A percentile compares a stretch with the other conserved stretches of the same genome.
These are phyloP conservation scores for Marchantia polymorpha DNA, from an alignment of 225 moss, liverwort and hornwort genomes.

Conservation along the genomic window DNA sequence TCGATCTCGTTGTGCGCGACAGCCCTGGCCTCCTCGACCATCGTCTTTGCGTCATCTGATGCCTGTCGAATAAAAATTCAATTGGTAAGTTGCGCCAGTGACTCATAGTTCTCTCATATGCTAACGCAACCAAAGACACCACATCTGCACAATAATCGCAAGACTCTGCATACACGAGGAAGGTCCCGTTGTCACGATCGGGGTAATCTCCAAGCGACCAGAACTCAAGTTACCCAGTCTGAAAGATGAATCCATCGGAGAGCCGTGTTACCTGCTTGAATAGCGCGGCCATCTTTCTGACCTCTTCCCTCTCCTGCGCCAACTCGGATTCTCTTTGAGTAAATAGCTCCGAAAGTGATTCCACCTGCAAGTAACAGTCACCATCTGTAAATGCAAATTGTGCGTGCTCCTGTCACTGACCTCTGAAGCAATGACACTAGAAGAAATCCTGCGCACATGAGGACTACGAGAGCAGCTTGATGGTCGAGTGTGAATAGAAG, in stretches of 20 bases:
- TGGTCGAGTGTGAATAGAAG: background rate
- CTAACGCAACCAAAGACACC: too few species aligned
- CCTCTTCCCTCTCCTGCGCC: slow-evolving; percentile 61
- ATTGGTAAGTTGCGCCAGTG: background rate
- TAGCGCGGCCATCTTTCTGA: slow-evolving; percentile 51
- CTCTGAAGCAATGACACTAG: background rate
- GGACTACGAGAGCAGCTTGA: background rate
- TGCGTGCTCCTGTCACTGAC: background rate
- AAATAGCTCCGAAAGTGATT: slow-evolving; percentile 56
- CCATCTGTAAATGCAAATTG: background rate
- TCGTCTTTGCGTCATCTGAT: slow-evolving; percentile 63
- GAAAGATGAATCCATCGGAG: background rate
- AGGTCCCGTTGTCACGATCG: background rate
- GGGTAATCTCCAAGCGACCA: background rate
- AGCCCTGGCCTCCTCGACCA: slow-evolving; percentile 67
- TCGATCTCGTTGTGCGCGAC: slow-evolving; percentile 56
- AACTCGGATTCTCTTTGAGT: slow-evolving; percentile 60
- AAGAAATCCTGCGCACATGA: background rate
- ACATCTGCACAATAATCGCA: background rate
- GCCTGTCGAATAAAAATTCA: slow-evolving; percentile 31
- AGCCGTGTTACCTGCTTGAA: slow-evolving; percentile 51
- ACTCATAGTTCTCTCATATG: background rate
- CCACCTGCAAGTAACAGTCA: slow-evolving; percentile 41
- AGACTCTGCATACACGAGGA: background rate
- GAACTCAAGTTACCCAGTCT: background rate